These are phyloP conservation scores for Epicoccum nigrum DNA, from an alignment of 2,329 filamentous ascomycete genomes.

Conservation along the genomic window DNA sequence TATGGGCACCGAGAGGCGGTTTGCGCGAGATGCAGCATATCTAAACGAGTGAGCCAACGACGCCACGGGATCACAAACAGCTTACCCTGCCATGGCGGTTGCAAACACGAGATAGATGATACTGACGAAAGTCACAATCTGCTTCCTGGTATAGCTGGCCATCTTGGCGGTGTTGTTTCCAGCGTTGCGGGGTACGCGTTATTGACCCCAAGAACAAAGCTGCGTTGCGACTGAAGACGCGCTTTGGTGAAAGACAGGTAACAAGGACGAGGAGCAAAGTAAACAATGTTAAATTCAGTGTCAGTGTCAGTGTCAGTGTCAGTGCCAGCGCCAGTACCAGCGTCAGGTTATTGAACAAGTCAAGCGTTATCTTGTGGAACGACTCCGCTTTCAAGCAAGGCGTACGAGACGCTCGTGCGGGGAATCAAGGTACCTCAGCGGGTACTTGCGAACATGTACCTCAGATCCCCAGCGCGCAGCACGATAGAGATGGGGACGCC, in stretches of 20 bases:
- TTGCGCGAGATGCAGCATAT: slow-evolving; percentile 39
- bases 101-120: slow-evolving; percentile 50
- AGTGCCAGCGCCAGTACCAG: background rate
- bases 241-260: background rate
- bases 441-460: slow-evolving; percentile 5
- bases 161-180: slow-evolving; percentile 24
- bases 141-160: slow-evolving; percentile 45
- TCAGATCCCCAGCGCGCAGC: slow-evolving; percentile 10
- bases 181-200: slow-evolving; percentile 10
- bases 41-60: slow-evolving; percentile 25
- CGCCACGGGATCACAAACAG: background rate
- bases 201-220: background rate
- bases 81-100: slow-evolving; percentile 49
- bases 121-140: slow-evolving; percentile 48
- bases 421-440: slow-evolving; percentile 9
- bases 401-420: slow-evolving; percentile 7
- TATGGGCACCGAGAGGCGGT: slow-evolving; percentile 51
- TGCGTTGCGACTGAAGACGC: too few species aligned
- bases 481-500: background rate
- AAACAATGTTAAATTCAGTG: background rate
- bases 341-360: slow-evolving; percentile 6
- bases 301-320: background rate
- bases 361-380: slow-evolving; percentile 8
- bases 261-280: background rate
- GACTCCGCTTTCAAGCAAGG: slow-evolving; percentile 11